Base-by-base conservation (phyloP, 2,329 filamentous ascomycete genomes). In the Monilinia fructicola region DNA sequence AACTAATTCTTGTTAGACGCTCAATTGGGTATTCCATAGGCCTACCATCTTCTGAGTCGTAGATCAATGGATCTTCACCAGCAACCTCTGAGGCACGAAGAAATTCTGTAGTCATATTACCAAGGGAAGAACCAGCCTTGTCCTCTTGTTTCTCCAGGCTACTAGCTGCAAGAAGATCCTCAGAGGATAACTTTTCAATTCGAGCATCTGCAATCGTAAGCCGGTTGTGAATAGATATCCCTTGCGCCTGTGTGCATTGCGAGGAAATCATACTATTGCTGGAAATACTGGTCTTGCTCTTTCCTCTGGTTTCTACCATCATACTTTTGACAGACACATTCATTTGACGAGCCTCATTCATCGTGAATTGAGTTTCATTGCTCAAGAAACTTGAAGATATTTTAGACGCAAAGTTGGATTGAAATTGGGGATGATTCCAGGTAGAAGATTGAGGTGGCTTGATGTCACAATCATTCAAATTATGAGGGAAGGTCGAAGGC, bases 281-380 rank as follows among this genome's bases (percentile, higher is more conserved):
- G 38, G 9, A 42, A 44, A 1, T 1, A 21, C 21, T 3, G 16
- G 10, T 1, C 3, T 31, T 11, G 14, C 2, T 10, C 1, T 2
- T 9, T 18, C 1, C 3, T 4, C 1, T 58, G 9, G 26, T 16
- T 28, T 2, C 4, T 12, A 3, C 1, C 6, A 21, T 2, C 1
- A 28, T 44, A 6, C 0, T 5, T 9, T 23, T 31, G 2, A 10
- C 42, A 3, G 5, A 3, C 2, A 31, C 16, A 3, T 5, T 12
- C 21, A 11, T 59, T 48, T 59, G 11, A 11, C 42, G 26, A 59
- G 56, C 56, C 28, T 23, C 26, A 35, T 18, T 12, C 42, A 35
- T 46, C 42, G 48, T 35, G 2, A 10, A 1, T 35, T 46, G 42
- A 48, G 40, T 11, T 59, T 16, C 42, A n/a, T 14, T 2, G 12